Conservation (phyloP, 257 asterid genomes). For the Leptodermis oblonga region DNA sequence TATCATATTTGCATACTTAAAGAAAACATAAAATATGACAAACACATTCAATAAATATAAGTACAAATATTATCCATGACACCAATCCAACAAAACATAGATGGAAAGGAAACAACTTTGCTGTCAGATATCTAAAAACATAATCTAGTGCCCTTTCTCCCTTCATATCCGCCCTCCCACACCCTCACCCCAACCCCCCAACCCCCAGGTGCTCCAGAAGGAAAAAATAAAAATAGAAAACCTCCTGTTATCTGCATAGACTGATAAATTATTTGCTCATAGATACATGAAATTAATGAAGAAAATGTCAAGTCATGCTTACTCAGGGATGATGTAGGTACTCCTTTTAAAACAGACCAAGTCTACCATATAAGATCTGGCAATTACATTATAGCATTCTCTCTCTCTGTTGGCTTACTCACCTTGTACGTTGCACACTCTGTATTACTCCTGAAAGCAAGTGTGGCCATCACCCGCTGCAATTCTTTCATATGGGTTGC, state of each 20-base stretch:
- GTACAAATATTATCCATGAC: background rate
- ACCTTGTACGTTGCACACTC: conserved; percentile 91
- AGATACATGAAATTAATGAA: no score
- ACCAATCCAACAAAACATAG: background rate
- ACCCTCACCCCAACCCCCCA: no score
- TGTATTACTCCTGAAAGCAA: conserved; percentile 82
- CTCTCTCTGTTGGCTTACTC: background rate
- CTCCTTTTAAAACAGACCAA: background rate
- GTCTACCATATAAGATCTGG: background rate
- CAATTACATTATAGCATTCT: background rate
- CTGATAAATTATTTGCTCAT: no score
- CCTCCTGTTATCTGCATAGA: no score
- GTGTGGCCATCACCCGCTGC: conserved; percentile 88
- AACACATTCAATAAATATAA: background rate
- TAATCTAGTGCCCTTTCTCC: background rate
- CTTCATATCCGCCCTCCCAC: no score
- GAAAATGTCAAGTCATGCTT: background rate
- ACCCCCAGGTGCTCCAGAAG: no score
- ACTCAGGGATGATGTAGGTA: background rate
- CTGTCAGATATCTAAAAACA: background rate
- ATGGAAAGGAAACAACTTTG: background rate
- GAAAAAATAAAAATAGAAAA: no score
- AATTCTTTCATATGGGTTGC: conserved; percentile 88
- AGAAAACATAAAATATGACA: background rate
- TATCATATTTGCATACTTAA: background rate